phyloP scores from a whole-genome alignment of 139 green algal species.

The Helicosporidium sp. region DNA sequence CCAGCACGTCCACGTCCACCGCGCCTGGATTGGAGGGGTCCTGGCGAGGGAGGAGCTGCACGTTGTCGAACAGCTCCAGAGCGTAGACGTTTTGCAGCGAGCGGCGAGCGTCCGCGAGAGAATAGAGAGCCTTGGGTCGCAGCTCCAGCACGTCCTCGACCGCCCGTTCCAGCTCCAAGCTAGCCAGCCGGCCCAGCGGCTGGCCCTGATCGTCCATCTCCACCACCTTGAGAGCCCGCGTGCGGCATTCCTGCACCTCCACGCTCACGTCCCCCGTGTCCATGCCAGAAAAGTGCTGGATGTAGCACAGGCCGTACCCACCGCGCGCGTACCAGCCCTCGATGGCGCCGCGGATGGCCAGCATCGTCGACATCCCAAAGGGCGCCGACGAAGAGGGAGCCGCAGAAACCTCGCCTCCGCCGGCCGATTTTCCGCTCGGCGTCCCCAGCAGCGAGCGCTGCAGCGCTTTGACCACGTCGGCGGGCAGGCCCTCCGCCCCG shows the following conservation, averaged over 20 bases:
- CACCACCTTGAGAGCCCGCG: slow-evolving; percentile 10
- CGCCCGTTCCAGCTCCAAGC: too few relatives aligned
- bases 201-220: not conserved
- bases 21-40: slow-evolving; percentile 28
- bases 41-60: slow-evolving; percentile 37
- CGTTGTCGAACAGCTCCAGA: slow-evolving; percentile 59
- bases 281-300: slow-evolving; percentile 54
- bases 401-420: too few relatives aligned
- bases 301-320: slow-evolving; percentile 36
- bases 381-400: not conserved
- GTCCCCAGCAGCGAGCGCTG: not conserved
- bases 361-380: slow-evolving; percentile 26
- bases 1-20: slow-evolving; percentile 55
- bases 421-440: too few relatives aligned
- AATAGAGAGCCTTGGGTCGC: too few relatives aligned
- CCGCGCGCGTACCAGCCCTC: slow-evolving; percentile 55
- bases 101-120: slow-evolving; percentile 42
- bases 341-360: slow-evolving; percentile 35
- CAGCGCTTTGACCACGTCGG: not conserved
- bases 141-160: too few relatives aligned
- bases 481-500: too few relatives aligned
- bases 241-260: slow-evolving; percentile 39
- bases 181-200: too few relatives aligned
- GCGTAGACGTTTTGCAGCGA: slow-evolving; percentile 55
- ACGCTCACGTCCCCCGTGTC: slow-evolving; percentile 41